Base-by-base conservation (phyloP, 129 eudicot genomes). In the Flaveria linearis region DNA sequence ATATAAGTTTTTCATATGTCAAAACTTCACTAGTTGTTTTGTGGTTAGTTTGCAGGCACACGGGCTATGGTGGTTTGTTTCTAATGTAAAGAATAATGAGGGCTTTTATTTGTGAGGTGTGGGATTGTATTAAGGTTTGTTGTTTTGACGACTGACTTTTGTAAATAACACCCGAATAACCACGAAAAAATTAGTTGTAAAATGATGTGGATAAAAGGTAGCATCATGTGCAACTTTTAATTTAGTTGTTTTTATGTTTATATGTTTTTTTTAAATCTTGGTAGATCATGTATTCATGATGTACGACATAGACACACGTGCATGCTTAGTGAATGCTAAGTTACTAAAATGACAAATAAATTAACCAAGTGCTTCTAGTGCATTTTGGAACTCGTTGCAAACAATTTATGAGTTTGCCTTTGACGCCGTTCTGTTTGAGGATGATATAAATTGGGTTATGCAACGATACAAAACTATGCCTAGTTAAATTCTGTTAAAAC, bases 141-240 rank as follows among this genome's bases (percentile, higher is more conserved):
- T 57, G 71, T 79, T 75, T 73, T 63, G 46, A 30, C 45, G 15
- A 61, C 43, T 22, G 78, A 72, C 76, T 60, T 65, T 9, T 85
- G 88, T 85, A 81, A 81, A 81, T 80, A 78, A 63, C 9, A 47
- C 73, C 51, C 30, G 25, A 46, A 78, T 33, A 61, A 77, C 62
- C 26, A 41, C 7, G 15, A 72, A 78, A 78, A 49, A 68, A 69
- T 52, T 12, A 15, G 66, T 68, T 77, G 75, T 68, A 46, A 36
- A 50, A 64, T 55, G 83, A 65, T 65, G 83, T 65, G 68, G 60
- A 66, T 73, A 30, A 41, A 46, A 15, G 58, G 23, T n/a, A 14
- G 18, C 76, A 42, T 72, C 78, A 80, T 55, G 17, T 79, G 62
- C 83, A 72, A 50, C 23, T 65, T 61, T 28, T 61, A 28, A 26